Evolutionary conservation across 2,329 filamentous ascomycete genomes (phyloP).

Genomic region (Hirsutella thompsonii): DNA sequence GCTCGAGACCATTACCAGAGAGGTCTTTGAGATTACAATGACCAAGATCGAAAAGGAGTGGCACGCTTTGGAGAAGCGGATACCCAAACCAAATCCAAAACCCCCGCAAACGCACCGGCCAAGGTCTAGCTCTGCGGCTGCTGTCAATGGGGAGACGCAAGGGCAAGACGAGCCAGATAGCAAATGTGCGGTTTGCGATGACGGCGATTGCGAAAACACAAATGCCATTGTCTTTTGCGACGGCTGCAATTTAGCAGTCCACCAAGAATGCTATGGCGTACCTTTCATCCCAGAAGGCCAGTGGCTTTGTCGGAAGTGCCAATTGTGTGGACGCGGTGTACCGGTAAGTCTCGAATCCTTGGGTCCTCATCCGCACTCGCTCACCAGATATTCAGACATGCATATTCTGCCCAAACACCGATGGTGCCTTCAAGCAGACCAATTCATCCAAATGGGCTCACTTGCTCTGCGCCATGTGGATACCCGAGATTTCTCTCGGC

Average conservation of each 20-base stretch:
- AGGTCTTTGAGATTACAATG: slow-evolving; percentile 94
- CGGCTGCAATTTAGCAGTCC: slow-evolving; percentile 91
- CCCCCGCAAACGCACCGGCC: slow-evolving; percentile 89
- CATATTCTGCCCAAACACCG: slow-evolving; percentile 96
- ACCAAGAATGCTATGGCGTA: slow-evolving; percentile 97
- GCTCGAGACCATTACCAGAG: slow-evolving; percentile 75
- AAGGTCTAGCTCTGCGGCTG: slow-evolving; percentile 83
- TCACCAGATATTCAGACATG: slow-evolving; percentile 48
- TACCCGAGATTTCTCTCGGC: slow-evolving; percentile 88
- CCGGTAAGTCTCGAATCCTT: slow-evolving; percentile 41
- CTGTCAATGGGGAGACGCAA: slow-evolving; percentile 85
- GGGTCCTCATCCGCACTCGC: not conserved
- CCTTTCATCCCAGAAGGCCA: slow-evolving; percentile 98
- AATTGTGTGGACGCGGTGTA: slow-evolving; percentile 82
- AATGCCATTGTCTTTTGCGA: slow-evolving; percentile 99
- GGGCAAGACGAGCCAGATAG: slow-evolving; percentile 85
- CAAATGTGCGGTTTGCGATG: slow-evolving; percentile 95
- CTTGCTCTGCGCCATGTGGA: slow-evolving; percentile 94
- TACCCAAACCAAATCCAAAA: slow-evolving; percentile 93
- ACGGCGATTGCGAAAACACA: slow-evolving; percentile 98
- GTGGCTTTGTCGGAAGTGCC: slow-evolving; percentile 95
- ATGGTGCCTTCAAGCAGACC: slow-evolving; percentile 97
- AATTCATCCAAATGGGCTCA: slow-evolving; percentile 95
- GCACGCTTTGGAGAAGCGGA: slow-evolving; percentile 89
- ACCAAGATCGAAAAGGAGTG: slow-evolving; percentile 99